Evolutionary conservation across 768 basidiomycete species (phyloP), one percentile per base, ranked within the genome.

Genomic region (Tricholoma furcatifolium): DNA sequence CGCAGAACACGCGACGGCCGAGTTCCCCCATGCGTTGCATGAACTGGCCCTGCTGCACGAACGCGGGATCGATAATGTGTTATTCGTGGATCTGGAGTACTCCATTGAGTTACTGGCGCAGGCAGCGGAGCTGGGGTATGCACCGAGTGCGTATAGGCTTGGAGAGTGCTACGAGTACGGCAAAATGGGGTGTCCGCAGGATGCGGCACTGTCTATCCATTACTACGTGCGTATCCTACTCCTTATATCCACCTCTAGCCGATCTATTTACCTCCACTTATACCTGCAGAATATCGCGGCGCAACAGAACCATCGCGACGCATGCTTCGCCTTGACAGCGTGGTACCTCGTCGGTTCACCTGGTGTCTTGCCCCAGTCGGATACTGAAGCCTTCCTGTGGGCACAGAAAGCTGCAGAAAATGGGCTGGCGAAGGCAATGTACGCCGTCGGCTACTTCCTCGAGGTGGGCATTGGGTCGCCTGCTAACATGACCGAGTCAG

Each of bases 91-190:
- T 69, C 84, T 85, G 58, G 96, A 98, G 63, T 99, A 99, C 63
- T 87, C 96, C 1, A 85, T 88, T 1, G 97, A 99, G 70, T 76
- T 98, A 10, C 75, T 98, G 38, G 97, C 97, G 2, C 93, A 97
- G 66, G 96, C 95, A 21, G 85, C 92, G 0, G 97, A 98, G 70
- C 80, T 99, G 21, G 94, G 94, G 4, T 98, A 98, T 70, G 93
- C 96, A 8, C 93, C 96, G 15, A 94, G 91, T 58, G 97, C 97
- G 30, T 92, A 94, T 73, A 85, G 93, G 54, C 73, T 98, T 51
- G 97, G 97, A 21, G 96, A 98, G 72, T 98, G 95, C 69, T 99
- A 99, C 68, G 97, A 99, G 75, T 99, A 98, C 68, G 97, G 97
- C 32, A 95, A 92, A 77, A 88, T 98, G 84, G 95, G 94, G 8